Evolutionary conservation across 1,284 basidiomycete species (phyloP).

Genomic region (Cryptococcus hybrid): DNA sequence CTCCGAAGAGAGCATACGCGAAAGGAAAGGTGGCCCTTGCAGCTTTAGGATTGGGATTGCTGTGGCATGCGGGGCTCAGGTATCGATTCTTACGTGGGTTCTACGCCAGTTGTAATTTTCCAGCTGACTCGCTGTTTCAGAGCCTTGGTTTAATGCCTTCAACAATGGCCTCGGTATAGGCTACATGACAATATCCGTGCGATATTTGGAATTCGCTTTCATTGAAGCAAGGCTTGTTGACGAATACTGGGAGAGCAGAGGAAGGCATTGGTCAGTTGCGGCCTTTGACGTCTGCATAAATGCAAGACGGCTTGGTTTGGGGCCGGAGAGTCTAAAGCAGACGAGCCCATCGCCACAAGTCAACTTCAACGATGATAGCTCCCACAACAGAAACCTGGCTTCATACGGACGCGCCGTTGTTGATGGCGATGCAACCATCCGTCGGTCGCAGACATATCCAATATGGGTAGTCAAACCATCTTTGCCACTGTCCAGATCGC

Average conservation of each 20-base stretch:
- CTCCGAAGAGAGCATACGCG: conserved; percentile 24
- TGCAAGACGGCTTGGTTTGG: conserved; percentile 36
- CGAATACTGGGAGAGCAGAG: conserved; percentile 27
- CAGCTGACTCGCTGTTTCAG: conserved; percentile 9
- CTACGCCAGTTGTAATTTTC: neutral
- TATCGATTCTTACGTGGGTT: conserved; percentile 33
- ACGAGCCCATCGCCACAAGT: neutral
- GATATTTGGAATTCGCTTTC: conserved; percentile 36
- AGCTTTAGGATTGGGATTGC: conserved; percentile 18
- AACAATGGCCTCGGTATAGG: conserved; percentile 33
- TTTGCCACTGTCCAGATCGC: conserved; percentile 8
- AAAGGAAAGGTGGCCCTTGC: conserved; percentile 19
- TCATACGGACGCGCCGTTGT: neutral
- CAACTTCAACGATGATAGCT: neutral
- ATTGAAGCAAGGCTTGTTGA: conserved; percentile 29
- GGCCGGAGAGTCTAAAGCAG: neutral
- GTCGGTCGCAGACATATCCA: neutral
- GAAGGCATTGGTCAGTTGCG: conserved; percentile 16
- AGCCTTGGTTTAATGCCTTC: conserved; percentile 30
- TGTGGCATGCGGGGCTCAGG: conserved; percentile 15
- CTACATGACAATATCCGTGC: conserved; percentile 28
- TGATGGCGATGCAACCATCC: conserved; percentile 11
- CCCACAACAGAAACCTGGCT: neutral
- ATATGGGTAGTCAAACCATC: neutral
- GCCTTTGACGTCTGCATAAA: conserved; percentile 35